Conservation (phyloP, 2,329 filamentous ascomycete genomes). For the Stagonosporopsis tanaceti region DNA sequence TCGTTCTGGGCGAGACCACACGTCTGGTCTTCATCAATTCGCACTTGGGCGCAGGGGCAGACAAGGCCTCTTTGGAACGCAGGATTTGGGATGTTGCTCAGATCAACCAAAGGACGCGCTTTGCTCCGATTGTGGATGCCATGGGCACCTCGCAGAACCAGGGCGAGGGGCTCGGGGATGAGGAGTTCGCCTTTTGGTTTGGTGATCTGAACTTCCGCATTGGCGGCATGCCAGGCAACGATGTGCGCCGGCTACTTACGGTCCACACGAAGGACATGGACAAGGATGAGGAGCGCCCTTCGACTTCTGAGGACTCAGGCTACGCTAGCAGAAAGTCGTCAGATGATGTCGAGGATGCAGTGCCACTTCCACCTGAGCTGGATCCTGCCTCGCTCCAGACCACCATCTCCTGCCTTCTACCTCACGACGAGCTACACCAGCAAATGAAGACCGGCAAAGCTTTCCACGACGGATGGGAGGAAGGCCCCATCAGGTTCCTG, state of each 20-base stretch:
- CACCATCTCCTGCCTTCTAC: conserved; percentile 83
- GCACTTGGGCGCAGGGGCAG: conserved; percentile 87
- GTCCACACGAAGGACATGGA: conserved; percentile 80
- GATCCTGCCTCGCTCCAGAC: conserved; percentile 89
- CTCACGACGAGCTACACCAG: conserved; percentile 84
- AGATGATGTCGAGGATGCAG: conserved; percentile 23
- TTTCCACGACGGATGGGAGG: conserved; percentile 91
- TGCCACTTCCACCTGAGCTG: conserved; percentile 58
- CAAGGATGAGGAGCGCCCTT: conserved; percentile 20
- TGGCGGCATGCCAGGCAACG: conserved; percentile 85
- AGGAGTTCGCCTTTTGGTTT: conserved; percentile 96
- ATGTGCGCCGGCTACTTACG: conserved; percentile 84
- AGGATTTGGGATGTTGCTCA: conserved; percentile 90
- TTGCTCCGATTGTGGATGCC: conserved; percentile 73
- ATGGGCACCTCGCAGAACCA: conserved; percentile 66
- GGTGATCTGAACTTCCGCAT: conserved; percentile 95
- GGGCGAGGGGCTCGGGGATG: conserved; percentile 80
- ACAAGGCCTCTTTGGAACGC: conserved; percentile 78
- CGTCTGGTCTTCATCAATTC: conserved; percentile 89
- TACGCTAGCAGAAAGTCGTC: conserved; percentile 28
- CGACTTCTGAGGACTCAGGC: conserved; percentile 32
- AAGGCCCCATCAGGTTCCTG: conserved; percentile 86
- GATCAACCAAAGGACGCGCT: conserved; percentile 77
- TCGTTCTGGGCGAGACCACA: conserved; percentile 90
- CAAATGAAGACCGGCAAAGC: conserved; percentile 78